phyloP scores from a whole-genome alignment of 1,284 basidiomycete genomes.

The Termitomyces sp. region DNA sequence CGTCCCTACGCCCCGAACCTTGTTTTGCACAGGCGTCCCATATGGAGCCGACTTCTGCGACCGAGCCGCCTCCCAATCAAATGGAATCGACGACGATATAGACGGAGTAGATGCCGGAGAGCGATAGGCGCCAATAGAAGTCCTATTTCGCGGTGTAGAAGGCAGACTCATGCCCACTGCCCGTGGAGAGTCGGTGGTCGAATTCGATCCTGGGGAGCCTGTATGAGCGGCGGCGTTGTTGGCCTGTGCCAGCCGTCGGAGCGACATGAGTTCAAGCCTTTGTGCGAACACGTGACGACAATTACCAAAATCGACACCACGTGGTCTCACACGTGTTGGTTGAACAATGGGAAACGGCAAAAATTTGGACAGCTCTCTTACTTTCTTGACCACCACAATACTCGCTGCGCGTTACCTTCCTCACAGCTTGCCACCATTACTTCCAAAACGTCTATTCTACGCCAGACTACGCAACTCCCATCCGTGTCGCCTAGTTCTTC shows the following conservation, averaged over 20 bases:
- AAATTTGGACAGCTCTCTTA: constrained; percentile 21
- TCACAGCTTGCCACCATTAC: constrained; percentile 17
- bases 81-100: constrained; percentile 63
- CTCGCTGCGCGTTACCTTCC: constrained; percentile 20
- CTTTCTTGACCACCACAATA: constrained; percentile 18
- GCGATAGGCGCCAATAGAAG: constrained; percentile 40
- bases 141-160: constrained; percentile 38
- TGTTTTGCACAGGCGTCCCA: constrained; percentile 47
- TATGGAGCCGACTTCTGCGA: constrained; percentile 64
- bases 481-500: constrained; percentile 77
- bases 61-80: constrained; percentile 79
- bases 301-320: constrained; percentile 18
- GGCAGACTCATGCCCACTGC: constrained; percentile 21
- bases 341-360: constrained; percentile 40
- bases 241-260: constrained; percentile 49
- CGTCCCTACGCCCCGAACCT: constrained; percentile 33
- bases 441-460: constrained; percentile 62
- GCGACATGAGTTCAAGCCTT: constrained; percentile 33
- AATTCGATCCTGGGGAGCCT: constrained; percentile 24
- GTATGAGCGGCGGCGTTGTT: constrained; percentile 33
- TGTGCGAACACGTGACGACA: constrained; percentile 18
- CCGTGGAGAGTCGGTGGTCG: constrained; percentile 18
- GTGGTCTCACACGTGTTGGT: constrained; percentile 36
- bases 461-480: constrained; percentile 41
- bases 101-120: constrained; percentile 62